These are phyloP conservation scores for Peterozyma toletana DNA, from an alignment of 805 yeast species.

Conservation along the genomic window DNA sequence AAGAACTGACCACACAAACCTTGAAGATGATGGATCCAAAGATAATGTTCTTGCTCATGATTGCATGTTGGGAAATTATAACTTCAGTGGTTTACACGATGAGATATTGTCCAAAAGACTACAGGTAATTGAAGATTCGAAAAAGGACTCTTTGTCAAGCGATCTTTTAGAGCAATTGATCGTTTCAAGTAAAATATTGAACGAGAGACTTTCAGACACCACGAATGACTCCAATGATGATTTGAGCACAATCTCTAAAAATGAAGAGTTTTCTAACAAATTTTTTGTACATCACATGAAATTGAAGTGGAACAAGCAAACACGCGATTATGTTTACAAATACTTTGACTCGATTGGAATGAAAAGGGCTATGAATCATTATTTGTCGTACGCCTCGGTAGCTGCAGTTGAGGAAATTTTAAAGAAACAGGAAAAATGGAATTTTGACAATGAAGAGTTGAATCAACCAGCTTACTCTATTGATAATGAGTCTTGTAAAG, in stretches of 20 bases:
- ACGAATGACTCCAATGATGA: constrained; percentile 1
- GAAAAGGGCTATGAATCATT: constrained; percentile 34
- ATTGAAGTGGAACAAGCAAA: constrained; percentile 70
- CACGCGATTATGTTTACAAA: constrained; percentile 56
- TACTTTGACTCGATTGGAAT: constrained; percentile 45
- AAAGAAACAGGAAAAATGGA: constrained; percentile 19
- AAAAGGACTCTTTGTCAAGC: constrained; percentile 19
- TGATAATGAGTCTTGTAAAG: constrained; percentile 11
- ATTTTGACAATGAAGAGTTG: not conserved
- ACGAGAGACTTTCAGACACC: not conserved
- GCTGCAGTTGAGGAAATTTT: constrained; percentile 44
- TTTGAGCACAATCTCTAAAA: not conserved
- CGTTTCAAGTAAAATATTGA: constrained; percentile 3
- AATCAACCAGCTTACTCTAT: constrained; percentile 10
- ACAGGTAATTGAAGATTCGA: constrained; percentile 11
- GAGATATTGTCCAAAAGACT: constrained; percentile 25
- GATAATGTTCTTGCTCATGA: constrained; percentile 52
- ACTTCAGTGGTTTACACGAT: constrained; percentile 44
- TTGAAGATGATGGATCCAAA: constrained; percentile 30
- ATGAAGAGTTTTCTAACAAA: constrained; percentile 46
- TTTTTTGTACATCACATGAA: constrained; percentile 68
- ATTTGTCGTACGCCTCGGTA: constrained; percentile 41
- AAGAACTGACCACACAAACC: constrained; percentile 44
- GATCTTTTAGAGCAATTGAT: constrained; percentile 8
- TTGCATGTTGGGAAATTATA: constrained; percentile 47